Base-by-base conservation (phyloP, 1,139 yeast species). In the Candida sp. region DNA sequence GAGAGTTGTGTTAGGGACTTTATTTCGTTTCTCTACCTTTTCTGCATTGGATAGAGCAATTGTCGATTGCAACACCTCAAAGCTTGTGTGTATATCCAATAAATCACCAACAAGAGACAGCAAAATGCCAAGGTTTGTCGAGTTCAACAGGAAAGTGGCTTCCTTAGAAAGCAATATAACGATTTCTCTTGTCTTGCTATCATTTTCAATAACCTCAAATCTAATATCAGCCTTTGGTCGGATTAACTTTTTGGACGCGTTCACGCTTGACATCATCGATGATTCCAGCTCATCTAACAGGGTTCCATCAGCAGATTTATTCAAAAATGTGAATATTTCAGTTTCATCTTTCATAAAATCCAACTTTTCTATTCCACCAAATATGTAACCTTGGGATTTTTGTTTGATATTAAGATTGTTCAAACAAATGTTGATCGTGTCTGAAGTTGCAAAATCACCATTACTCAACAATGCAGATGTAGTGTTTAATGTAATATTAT, bases 301-400 rank as follows among this genome's bases (percentile, higher is more conserved):
- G 9, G 12, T 29, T 4, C 21, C 34, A 5, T 15, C 33, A 27
- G 22, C 6, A 5, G 34, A 4, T 8, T 4, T n/a, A 11, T 37
- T 37, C 22, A 8, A 11, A 21, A 37, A 37, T 8, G 39, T 25
- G 12, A 37, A 37, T 37, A 37, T 27, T 11, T 27, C 39, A 25
- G n/a, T 29, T 15, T 37, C 25, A 5, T 34, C 36, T 41, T 43
- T 25, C 39, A 23, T 21, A 8, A 37, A 37, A 15, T 7, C 49
- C 22, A 77, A 48, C 0, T 47, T 50, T 44, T 72, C 70, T 2
- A 79, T 51, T 0, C 79, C 78, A 1, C 87, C 88, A 50, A 70
- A 75, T 3, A 70, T 51, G 39, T 77, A 60, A 1, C 56, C 55
- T 1, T 67, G 63, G 45, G 68, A 68, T 43, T 73, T 73, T 45